These are phyloP conservation scores for Oryza glumipatula DNA, from an alignment of 176 grass and related monocot species.

Conservation along the genomic window DNA sequence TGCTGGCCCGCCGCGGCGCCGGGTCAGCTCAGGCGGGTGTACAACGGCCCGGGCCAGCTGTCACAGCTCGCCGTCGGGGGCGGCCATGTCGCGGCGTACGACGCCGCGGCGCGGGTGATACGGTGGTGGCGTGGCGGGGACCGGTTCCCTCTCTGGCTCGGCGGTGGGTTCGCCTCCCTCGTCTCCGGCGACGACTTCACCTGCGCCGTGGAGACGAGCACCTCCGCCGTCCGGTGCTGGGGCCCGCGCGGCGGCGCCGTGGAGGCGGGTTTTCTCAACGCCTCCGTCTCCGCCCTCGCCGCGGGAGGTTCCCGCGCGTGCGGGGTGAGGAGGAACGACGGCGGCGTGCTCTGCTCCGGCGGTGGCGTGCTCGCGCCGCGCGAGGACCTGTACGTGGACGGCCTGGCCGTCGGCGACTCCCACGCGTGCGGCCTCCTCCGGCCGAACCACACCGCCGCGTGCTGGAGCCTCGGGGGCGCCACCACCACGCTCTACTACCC, in stretches of 20 bases:
- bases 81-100: constrained; percentile 63
- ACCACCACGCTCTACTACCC: constrained; percentile 18
- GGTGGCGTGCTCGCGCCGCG: background rate
- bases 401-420: constrained; percentile 61
- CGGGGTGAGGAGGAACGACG: constrained; percentile 33
- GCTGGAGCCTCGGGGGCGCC: constrained; percentile 59
- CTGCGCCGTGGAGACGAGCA: constrained; percentile 53
- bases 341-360: constrained; percentile 42
- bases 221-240: constrained; percentile 63
- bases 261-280: constrained; percentile 42
- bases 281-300: constrained; percentile 41
- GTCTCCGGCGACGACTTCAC: constrained; percentile 74
- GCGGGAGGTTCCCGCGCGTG: constrained; percentile 60
- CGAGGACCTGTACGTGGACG: constrained; percentile 31
- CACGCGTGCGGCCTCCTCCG: constrained; percentile 68
- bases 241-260: constrained; percentile 40
- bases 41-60: constrained; percentile 25
- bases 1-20: constrained; percentile 58
- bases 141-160: background rate
- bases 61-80: constrained; percentile 54
- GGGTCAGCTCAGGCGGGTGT: constrained; percentile 40
- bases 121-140: constrained; percentile 59
- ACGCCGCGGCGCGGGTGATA: constrained; percentile 3
- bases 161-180: constrained; percentile 47
- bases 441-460: constrained; percentile 54